Evolutionary conservation across 306 rosid genomes (phyloP).

Genomic region (Fagus sylvatica): DNA sequence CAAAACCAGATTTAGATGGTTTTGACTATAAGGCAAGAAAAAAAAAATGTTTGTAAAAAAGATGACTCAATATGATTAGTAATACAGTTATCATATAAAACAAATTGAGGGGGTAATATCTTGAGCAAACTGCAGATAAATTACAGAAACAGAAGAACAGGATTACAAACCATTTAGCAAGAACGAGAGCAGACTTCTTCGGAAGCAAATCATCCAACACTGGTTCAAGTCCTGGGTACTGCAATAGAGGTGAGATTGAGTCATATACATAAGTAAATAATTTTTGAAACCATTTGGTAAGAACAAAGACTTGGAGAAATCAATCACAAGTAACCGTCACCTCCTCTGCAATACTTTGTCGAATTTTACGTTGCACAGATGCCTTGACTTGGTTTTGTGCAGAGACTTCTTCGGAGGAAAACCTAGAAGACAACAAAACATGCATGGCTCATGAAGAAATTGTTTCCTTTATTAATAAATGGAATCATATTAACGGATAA

Average conservation of each 20-base stretch:
- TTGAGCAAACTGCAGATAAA: not conserved
- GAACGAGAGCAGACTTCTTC: slow-evolving; percentile 89
- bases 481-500: not conserved
- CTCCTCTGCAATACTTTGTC: slow-evolving; percentile 98
- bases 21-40: slow-evolving; percentile 63
- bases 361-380: slow-evolving; percentile 85
- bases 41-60: not conserved
- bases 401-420: slow-evolving; percentile 89
- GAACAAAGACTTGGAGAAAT: not conserved
- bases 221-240: slow-evolving; percentile 96
- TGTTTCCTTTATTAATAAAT: not conserved
- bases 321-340: slow-evolving; percentile 36
- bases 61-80: not conserved
- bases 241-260: slow-evolving; percentile 22
- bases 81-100: not conserved
- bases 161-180: slow-evolving; percentile 76
- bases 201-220: slow-evolving; percentile 97
- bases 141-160: slow-evolving; percentile 10
- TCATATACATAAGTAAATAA: not conserved
- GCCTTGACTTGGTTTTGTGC: slow-evolving; percentile 99
- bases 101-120: not conserved
- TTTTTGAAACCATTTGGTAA: not conserved
- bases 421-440: slow-evolving; percentile 41
- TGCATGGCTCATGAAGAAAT: not conserved
- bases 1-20: slow-evolving; percentile 92